phyloP scores from a whole-genome alignment of 2,329 filamentous ascomycete species.

The Pyrenochaeta sp. region DNA sequence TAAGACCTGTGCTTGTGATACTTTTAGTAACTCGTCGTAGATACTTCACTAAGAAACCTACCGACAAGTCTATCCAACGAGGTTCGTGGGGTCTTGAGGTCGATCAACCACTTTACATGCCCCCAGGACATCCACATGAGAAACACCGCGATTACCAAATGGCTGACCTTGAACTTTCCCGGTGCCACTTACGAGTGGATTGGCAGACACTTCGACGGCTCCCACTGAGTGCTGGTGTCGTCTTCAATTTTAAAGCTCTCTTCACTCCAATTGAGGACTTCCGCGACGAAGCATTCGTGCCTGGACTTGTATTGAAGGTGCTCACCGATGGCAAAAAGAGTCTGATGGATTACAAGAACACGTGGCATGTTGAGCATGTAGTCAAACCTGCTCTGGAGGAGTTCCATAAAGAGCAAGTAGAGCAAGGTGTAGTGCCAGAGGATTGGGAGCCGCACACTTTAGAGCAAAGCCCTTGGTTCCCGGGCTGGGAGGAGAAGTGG shows the following conservation, averaged over 20 bases:
- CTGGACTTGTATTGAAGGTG: slow-evolving; percentile 71
- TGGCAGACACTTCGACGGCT: slow-evolving; percentile 87
- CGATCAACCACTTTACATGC: slow-evolving; percentile 77
- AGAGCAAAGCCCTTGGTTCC: slow-evolving; percentile 78
- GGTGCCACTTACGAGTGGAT: slow-evolving; percentile 77
- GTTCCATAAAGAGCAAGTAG: slow-evolving; percentile 72
- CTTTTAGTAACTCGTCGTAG: slow-evolving; percentile 50
- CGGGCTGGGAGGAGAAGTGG: slow-evolving; percentile 80
- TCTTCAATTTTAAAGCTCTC: slow-evolving; percentile 89
- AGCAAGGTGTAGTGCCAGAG: slow-evolving; percentile 64
- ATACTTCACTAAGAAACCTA: slow-evolving; percentile 81
- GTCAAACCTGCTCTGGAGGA: slow-evolving; percentile 68
- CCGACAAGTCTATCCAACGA: slow-evolving; percentile 78
- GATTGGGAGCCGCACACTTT: slow-evolving; percentile 74
- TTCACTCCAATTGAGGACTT: slow-evolving; percentile 79
- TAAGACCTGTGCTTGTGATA: neutral
- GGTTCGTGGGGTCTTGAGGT: slow-evolving; percentile 86
- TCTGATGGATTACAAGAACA: slow-evolving; percentile 82
- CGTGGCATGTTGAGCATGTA: slow-evolving; percentile 79
- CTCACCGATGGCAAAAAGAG: slow-evolving; percentile 73
- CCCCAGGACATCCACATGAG: slow-evolving; percentile 71
- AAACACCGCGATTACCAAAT: slow-evolving; percentile 66
- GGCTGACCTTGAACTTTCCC: slow-evolving; percentile 61
- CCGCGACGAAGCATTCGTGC: slow-evolving; percentile 74
- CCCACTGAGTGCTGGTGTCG: slow-evolving; percentile 75